These are phyloP conservation scores for Penicillium crystallinum DNA, from an alignment of 495 filamentous ascomycete genomes.

Conservation along the genomic window DNA sequence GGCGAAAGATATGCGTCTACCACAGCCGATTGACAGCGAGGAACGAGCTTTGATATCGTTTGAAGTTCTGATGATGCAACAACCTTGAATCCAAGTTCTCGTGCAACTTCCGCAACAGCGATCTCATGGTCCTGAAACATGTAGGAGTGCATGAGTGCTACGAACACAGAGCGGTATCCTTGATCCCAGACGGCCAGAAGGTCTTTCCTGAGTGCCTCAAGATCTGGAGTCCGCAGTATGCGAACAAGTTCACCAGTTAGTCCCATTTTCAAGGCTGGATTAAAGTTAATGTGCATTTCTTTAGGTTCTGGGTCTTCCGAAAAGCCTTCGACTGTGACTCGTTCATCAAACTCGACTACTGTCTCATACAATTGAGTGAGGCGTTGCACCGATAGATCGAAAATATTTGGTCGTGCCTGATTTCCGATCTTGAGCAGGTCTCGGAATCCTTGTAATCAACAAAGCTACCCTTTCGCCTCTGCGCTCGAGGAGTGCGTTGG, in stretches of 20 bases:
- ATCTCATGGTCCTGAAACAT: constrained; percentile 43
- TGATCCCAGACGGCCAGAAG: constrained; percentile 27
- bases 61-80: constrained; percentile 53
- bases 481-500: constrained; percentile 77
- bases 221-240: constrained; percentile 27
- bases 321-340: constrained; percentile 66
- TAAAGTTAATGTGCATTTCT: constrained; percentile 14
- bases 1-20: constrained; percentile 91
- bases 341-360: constrained; percentile 69
- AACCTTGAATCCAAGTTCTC: constrained; percentile 33
- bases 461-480: constrained; percentile 86
- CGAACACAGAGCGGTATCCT: constrained; percentile 37
- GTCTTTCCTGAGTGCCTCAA: constrained; percentile 18
- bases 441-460: constrained; percentile 79
- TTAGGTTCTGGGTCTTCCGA: constrained; percentile 17
- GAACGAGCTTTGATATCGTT: constrained; percentile 68
- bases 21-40: constrained; percentile 77
- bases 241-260: constrained; percentile 39
- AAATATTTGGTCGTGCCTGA: constrained; percentile 69
- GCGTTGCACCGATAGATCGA: constrained; percentile 67
- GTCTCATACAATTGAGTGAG: constrained; percentile 64
- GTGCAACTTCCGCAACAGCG: constrained; percentile 34
- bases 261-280: constrained; percentile 24
- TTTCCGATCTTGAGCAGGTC: constrained; percentile 82
- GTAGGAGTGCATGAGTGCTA: constrained; percentile 43